These are phyloP conservation scores for Apiospora malaysiana DNA, from an alignment of 2,329 filamentous ascomycete genomes.

Conservation along the genomic window DNA sequence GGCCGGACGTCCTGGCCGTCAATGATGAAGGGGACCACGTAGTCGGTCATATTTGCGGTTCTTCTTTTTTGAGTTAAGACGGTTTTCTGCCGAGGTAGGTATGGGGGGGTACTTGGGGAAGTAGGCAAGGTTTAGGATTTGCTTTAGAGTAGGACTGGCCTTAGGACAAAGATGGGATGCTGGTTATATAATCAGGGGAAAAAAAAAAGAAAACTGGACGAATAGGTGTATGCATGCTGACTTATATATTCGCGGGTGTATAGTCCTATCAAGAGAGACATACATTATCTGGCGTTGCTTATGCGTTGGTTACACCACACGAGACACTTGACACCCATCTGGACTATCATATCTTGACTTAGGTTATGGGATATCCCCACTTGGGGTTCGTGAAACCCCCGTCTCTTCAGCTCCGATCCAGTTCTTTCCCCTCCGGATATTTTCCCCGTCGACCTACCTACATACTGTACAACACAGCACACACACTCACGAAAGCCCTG, in stretches of 20 bases:
- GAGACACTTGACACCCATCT: too few relatives aligned
- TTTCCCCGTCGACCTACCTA: too few relatives aligned
- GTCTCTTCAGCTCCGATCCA: constrained; percentile 2
- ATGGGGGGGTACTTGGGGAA: too few relatives aligned
- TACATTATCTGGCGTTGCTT: not conserved
- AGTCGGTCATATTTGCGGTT: constrained; percentile 31
- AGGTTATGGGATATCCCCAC: not conserved
- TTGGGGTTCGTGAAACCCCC: constrained; percentile 15
- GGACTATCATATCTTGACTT: not conserved
- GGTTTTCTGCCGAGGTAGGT: not conserved
- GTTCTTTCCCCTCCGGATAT: not conserved
- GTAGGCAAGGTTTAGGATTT: too few relatives aligned
- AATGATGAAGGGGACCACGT: constrained; percentile 50
- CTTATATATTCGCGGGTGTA: too few relatives aligned
- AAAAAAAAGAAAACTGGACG: not conserved
- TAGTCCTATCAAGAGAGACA: not conserved
- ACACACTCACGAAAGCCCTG: too few relatives aligned
- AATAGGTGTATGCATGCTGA: not conserved
- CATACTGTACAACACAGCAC: too few relatives aligned
- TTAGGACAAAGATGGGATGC: not conserved
- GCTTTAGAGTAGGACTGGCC: not conserved
- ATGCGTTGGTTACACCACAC: not conserved
- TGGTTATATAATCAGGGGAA: too few relatives aligned
- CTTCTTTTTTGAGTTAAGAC: not conserved
- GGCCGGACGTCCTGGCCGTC: constrained; percentile 52